Percentiles rank a stretch among this genome's conserved stretches.
phyloP scores from a whole-genome alignment of 1,139 yeast species.

The Sugiyamaella sp. region DNA sequence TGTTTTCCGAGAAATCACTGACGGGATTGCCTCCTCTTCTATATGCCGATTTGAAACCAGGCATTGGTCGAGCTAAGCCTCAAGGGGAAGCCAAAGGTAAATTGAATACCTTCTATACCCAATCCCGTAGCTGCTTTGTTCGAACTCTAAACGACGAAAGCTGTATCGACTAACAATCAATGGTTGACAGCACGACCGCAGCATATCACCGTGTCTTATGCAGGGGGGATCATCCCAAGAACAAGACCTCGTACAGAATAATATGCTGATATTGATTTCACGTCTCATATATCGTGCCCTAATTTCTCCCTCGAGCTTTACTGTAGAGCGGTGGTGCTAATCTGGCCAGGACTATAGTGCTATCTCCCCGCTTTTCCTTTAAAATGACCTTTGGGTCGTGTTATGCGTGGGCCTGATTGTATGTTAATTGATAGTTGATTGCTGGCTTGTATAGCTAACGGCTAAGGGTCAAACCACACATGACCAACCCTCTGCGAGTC shows the following conservation, averaged over 20 bases:
- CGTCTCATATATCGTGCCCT: background rate
- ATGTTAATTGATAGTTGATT: background rate
- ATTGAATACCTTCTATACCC: background rate
- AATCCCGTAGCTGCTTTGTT: background rate
- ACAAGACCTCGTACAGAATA: background rate
- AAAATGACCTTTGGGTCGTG: slow-evolving; percentile 7
- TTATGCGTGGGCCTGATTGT: background rate
- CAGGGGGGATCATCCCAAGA: slow-evolving; percentile 1
- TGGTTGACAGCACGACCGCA: too few species aligned
- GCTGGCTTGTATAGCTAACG: background rate
- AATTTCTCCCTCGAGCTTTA: too few species aligned
- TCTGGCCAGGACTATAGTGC: too few species aligned
- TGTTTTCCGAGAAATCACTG: background rate
- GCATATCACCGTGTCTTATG: slow-evolving; percentile 10
- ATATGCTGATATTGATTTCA: background rate
- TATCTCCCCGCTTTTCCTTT: background rate
- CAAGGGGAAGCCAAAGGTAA: background rate
- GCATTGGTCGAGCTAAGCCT: slow-evolving; percentile 3
- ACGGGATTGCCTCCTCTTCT: slow-evolving; percentile 13
- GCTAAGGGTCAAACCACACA: slow-evolving; percentile 1
- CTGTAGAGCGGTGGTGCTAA: too few species aligned
- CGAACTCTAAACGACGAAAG: background rate
- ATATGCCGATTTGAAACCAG: slow-evolving; percentile 6
- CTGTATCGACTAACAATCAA: too few species aligned
- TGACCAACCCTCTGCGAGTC: slow-evolving; percentile 33